Evolutionary conservation across 306 rosid species (phyloP), one percentile per base, ranked within the genome.

Genomic region (barrel medic (Medicago truncatula)): DNA sequence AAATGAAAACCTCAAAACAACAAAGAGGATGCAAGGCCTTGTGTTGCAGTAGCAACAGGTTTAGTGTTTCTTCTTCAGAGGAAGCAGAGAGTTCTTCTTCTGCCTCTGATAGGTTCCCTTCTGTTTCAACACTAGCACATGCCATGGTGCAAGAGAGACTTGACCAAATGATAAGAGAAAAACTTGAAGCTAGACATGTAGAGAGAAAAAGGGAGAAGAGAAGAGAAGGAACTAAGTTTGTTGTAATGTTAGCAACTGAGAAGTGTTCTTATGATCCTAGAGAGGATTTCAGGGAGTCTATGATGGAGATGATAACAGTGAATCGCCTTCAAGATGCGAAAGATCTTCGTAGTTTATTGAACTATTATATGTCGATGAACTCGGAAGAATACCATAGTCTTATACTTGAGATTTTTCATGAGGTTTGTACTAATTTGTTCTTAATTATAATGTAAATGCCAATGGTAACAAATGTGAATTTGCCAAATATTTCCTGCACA

Each of bases 101-200:
- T 9, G 74, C 56, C 34, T 91, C 96, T 4, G 87, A 89, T 4
- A 81, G 89, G 81, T 89, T 84, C 72, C 86, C 91, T 0, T 90
- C 97, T 2, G 87, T 92, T 15, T 95, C 99, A 21, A 90, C 90
- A 77, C 83, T 92, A 8, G 89, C 97, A 4, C 97, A 95, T 41
- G 99, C 99, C 67, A 95, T 95, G 99, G 97, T 92, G 65, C 99
- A 92, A 79, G 99, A 92, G 80, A 86, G 92, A 72, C 89, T 95
- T 17, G 96, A 90, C 50, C 97, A 92, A 67, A 84, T 92, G 85
- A 92, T 95, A n/a, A 86, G 85, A 83, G 91, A 91, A 53, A 85
- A 80, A 62, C 58, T 75, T 46, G 89, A 92, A 82, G 67, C 72
- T 10, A 88, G 78, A 67, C 56, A 67, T 16, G 71, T 56, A 46